These are phyloP conservation scores for Clarireedia sp. DNA, from an alignment of 2,329 filamentous ascomycete genomes.

Conservation along the genomic window DNA sequence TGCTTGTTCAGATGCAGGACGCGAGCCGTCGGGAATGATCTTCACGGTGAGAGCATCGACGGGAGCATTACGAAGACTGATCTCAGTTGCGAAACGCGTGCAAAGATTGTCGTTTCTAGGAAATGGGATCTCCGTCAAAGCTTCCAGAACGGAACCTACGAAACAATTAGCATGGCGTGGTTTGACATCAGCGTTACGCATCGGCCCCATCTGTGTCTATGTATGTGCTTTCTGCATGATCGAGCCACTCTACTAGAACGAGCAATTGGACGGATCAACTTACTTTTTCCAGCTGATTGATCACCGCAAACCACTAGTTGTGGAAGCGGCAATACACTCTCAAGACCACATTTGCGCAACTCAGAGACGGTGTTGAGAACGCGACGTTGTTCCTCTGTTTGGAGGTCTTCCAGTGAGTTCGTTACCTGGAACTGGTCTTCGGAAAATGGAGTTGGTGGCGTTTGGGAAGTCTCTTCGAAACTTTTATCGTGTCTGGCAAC, in stretches of 20 bases:
- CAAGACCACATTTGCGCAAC: constrained; percentile 40
- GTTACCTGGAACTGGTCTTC: constrained; percentile 5
- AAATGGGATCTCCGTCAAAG: constrained; percentile 54
- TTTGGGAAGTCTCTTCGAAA: not conserved
- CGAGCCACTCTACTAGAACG: too few relatives aligned
- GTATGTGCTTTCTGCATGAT: too few relatives aligned
- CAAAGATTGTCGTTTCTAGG: constrained; percentile 52
- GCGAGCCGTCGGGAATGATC: constrained; percentile 46
- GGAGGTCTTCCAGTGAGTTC: constrained; percentile 21
- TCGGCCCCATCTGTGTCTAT: not conserved
- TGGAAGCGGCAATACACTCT: not conserved
- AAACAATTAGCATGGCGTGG: not conserved
- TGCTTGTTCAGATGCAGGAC: constrained; percentile 40
- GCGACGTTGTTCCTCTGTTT: constrained; percentile 44
- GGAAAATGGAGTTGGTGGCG: not conserved
- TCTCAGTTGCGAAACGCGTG: constrained; percentile 47
- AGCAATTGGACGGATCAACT: not conserved
- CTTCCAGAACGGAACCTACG: constrained; percentile 48
- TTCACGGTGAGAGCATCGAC: constrained; percentile 43
- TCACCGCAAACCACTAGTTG: constrained; percentile 4
- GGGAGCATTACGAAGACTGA: constrained; percentile 31
- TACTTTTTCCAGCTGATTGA: constrained; percentile 45
- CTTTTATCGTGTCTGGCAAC: not conserved
- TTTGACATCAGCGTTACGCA: not conserved
- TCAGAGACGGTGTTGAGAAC: constrained; percentile 51